Evolutionary conservation across 768 basidiomycete species (phyloP), one percentile per base, ranked within the genome.

Genomic region (Naganishia randhawae): DNA sequence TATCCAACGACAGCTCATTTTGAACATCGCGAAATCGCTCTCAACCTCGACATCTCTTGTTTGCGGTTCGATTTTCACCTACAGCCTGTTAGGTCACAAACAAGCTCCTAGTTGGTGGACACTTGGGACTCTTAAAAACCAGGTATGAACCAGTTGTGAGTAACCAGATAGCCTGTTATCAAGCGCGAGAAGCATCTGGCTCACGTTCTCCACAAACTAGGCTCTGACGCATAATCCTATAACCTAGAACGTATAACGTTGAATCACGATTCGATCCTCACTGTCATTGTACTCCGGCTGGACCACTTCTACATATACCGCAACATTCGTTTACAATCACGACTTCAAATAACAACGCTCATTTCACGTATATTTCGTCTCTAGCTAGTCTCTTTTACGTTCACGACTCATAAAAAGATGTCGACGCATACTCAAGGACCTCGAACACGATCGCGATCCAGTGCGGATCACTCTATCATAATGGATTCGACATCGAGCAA

Each of bases 1-100:
- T 22, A 48, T n/a, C 11, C 45, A 13, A 3, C 45, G 11, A 48
- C n/a, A 6, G n/a, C 19, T 48, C 45, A 48, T 48, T 22, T 11
- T 22, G 19, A 48, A 48, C 45, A 48, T 48, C 45, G 45, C 45
- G 22, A 14, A n/a, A n/a, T 39, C 39, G 10, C 19, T 61, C 37
- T 29, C 37, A 6, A 7, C n/a, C 39, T 27, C 2, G 3, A n/a
- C 39, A 41, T 25, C 27, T 48, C n/a, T 13, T 16, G 10, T 61
- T 42, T 16, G 57, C 57, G 2, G 16, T 25, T 42, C 14, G 35
- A 10, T 13, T n/a, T 10, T 17, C 16, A 25, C 8, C 9, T 3
- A 14, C 37, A 41, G 37, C 57, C 39, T 61, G 57, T 61, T 61
- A 25, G 37, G 57, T 61, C 57, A 61, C 37, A 42, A 61, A 61